Percentiles rank a stretch among this genome's conserved stretches.
These are phyloP conservation scores for Lotmaria passim DNA, from an alignment of 208 protist genomes.

Conservation along the genomic window DNA sequence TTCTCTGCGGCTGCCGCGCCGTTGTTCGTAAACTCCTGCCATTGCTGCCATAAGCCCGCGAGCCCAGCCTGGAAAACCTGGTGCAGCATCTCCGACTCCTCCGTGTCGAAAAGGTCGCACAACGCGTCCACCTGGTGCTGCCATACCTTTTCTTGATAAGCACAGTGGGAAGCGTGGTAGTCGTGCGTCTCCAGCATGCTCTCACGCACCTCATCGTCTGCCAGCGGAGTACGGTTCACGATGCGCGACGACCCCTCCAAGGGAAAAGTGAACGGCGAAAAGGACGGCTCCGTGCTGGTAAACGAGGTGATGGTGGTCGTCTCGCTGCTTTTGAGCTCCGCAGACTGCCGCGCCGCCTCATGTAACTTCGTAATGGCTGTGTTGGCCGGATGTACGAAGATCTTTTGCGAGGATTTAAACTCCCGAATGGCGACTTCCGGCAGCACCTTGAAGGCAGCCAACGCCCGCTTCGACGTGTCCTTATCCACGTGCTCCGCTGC, in stretches of 20 bases:
- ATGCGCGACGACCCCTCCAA: neutral
- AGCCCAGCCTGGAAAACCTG: constrained; percentile 17
- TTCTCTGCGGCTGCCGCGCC: constrained; percentile 25
- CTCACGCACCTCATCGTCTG: constrained; percentile 1
- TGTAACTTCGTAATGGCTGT: too few relatives aligned
- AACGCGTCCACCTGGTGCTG: constrained; percentile 18
- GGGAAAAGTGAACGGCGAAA: too few relatives aligned
- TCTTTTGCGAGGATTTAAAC: neutral
- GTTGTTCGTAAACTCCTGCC: constrained; percentile 29
- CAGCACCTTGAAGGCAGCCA: constrained; percentile 21
- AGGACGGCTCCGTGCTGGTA: too few relatives aligned
- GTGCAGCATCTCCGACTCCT: constrained; percentile 13
- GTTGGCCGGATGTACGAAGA: neutral
- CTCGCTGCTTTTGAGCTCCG: too few relatives aligned
- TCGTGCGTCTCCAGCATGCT: constrained; percentile 11
- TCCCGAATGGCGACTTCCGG: constrained; percentile 6
- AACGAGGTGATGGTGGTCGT: too few relatives aligned
- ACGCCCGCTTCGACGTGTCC: neutral
- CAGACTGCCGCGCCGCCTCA: too few relatives aligned
- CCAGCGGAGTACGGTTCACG: neutral
- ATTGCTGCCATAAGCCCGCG: constrained; percentile 4
- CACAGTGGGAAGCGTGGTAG: neutral
- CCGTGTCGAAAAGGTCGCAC: constrained; percentile 25
- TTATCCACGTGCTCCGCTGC: neutral
- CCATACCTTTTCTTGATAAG: neutral